Percentiles rank a stretch among this genome's conserved stretches.
Conservation (phyloP, 495 filamentous ascomycete genomes). For the Bacidia rubella region DNA sequence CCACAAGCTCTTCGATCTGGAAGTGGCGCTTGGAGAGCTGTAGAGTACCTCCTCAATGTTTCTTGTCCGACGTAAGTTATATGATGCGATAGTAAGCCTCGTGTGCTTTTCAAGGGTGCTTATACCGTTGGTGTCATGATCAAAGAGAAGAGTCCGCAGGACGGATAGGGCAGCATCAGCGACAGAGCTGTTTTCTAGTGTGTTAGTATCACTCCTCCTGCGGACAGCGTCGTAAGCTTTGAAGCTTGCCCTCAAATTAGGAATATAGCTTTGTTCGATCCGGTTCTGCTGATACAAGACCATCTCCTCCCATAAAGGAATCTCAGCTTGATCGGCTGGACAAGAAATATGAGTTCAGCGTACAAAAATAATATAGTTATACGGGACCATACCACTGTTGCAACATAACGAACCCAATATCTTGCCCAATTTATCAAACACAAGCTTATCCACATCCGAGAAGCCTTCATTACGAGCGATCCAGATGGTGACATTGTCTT, state of each 20-base stretch:
- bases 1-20: constrained; percentile 19
- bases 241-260: constrained; percentile 19
- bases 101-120: constrained; percentile 17
- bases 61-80: constrained; percentile 17
- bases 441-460: constrained; percentile 17
- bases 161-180: constrained; percentile 15
- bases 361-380: constrained; percentile 11
- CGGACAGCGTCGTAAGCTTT: constrained; percentile 13
- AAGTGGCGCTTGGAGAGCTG: constrained; percentile 18
- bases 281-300: constrained; percentile 21
- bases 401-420: constrained; percentile 15
- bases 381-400: constrained; percentile 15
- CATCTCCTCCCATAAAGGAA: constrained; percentile 20
- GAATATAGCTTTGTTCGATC: constrained; percentile 20
- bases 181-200: constrained; percentile 13
- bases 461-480: constrained; percentile 22
- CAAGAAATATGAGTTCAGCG: constrained; percentile 16
- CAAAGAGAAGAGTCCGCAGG: constrained; percentile 18
- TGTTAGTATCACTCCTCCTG: constrained; percentile 11
- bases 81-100: constrained; percentile 17
- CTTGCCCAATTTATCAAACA: constrained; percentile 17
- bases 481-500: constrained; percentile 20
- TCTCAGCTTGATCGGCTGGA: constrained; percentile 17
- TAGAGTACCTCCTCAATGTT: constrained; percentile 19
- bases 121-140: constrained; percentile 13